Evolutionary conservation across 2,329 filamentous ascomycete genomes (phyloP), one percentile per base, ranked within the genome.

Genomic region (Neofusicoccum kwambonambiense): DNA sequence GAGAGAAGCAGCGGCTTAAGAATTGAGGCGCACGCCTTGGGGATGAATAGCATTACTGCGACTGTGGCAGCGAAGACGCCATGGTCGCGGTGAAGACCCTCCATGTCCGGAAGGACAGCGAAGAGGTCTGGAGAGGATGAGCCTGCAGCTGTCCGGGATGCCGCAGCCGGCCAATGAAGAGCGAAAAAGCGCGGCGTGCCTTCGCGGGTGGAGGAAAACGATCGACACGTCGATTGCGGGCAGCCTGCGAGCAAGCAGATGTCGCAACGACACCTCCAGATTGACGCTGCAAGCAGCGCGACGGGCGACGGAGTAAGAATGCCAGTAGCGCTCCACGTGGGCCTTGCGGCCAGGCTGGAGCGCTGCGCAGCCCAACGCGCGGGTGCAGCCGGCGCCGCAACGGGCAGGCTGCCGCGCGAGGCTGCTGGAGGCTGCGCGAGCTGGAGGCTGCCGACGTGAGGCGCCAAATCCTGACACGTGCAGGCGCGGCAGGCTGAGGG

Each of bases 71-170:
- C 47, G 11, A 49, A 27, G 34, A 44, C 51, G 64, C 62, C 51
- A 64, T 58, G 62, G 51, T 42, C 52, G 35, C 62, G 44, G 51
- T 58, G 62, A 37, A 57, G 51, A 50, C 52, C 34, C 37, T 56
- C 52, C 62, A 64, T 64, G 62, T 19, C 41, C 42, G 62, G 42
- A 42, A n/a, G 44, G 61, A 52, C 49, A 63, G 39, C 61, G 50
- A 34, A 54, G 61, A 54, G 47, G 37, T 34, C 39, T 54, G 47
- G 31, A 35, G 47, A 27, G 45, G 37, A 51, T 58, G 62, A 50
- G 62, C 27, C 27, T 64, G 62, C 62, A 64, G 62, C 27, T 8
- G 39, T 15, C 60, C 15, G 31, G 39, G 47, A 15, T 37, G 31
- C 17, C 17, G 50, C 50, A 27, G 52, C 34, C 31, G 52, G 62